Percentiles rank a stretch among this genome's conserved stretches.
phyloP scores from a whole-genome alignment of 192 early-diverging fungal genomes.

The Chytriomyces sp. region DNA sequence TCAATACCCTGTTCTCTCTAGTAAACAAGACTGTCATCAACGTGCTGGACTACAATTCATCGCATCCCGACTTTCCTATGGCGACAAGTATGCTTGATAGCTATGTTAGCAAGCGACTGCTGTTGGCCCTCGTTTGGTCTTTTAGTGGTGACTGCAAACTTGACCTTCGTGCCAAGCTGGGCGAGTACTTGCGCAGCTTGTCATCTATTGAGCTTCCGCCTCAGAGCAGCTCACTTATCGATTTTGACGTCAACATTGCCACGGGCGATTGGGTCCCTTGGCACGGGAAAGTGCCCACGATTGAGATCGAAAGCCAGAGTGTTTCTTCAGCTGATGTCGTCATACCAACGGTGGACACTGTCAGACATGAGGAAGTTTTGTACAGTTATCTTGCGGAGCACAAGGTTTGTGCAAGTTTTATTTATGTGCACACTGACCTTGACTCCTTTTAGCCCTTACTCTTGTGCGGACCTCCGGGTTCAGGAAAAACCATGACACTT shows the following conservation, averaged over 20 bases:
- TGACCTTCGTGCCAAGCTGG: slow-evolving; percentile 70
- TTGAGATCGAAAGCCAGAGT: slow-evolving; percentile 93
- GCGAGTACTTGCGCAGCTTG: slow-evolving; percentile 76
- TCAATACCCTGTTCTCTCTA: slow-evolving; percentile 88
- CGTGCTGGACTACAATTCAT: slow-evolving; percentile 86
- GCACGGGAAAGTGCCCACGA: slow-evolving; percentile 81
- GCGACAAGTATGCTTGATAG: slow-evolving; percentile 69
- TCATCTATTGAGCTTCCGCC: slow-evolving; percentile 77
- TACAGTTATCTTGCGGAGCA: slow-evolving; percentile 96
- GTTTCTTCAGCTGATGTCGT: slow-evolving; percentile 91
- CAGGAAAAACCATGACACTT: slow-evolving; percentile 89
- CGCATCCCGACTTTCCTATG: slow-evolving; percentile 96
- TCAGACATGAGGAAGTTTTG: slow-evolving; percentile 95
- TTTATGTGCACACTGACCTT: background rate
- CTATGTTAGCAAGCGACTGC: slow-evolving; percentile 82
- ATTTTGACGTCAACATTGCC: slow-evolving; percentile 81
- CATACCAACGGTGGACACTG: slow-evolving; percentile 96
- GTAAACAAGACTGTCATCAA: slow-evolving; percentile 83
- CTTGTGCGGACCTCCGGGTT: slow-evolving; percentile 98
- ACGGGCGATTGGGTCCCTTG: slow-evolving; percentile 90
- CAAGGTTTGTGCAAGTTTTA: slow-evolving; percentile 44
- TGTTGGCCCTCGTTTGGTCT: slow-evolving; percentile 89
- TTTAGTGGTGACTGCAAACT: slow-evolving; percentile 87
- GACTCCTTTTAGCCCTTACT: slow-evolving; percentile 68
- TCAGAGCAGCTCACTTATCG: slow-evolving; percentile 67